Percentiles rank a stretch among this genome's conserved stretches.
These are phyloP conservation scores for Tolypocladium ovalisporum DNA, from an alignment of 2,329 filamentous ascomycete genomes.

Conservation along the genomic window DNA sequence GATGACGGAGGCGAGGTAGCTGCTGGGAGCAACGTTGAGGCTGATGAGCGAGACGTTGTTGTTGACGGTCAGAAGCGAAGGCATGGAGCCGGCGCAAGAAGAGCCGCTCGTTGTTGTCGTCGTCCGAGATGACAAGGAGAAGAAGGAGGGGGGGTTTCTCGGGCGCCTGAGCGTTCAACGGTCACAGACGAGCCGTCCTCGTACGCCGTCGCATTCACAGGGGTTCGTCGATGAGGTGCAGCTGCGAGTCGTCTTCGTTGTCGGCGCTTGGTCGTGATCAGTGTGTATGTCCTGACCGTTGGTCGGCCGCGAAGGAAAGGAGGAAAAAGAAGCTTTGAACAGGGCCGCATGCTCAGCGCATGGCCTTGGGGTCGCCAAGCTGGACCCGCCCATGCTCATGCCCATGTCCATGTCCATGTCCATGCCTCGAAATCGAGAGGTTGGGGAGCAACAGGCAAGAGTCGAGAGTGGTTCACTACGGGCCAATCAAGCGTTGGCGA, in stretches of 20 bases:
- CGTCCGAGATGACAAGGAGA: no score
- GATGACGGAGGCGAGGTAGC: constrained; percentile 41
- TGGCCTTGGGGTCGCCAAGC: not conserved
- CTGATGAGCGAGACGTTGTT: constrained; percentile 51
- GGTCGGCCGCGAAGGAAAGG: no score
- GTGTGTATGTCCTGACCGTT: not conserved
- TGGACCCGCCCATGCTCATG: not conserved
- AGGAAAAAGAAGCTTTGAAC: not conserved
- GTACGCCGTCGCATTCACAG: not conserved
- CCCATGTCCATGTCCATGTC: not conserved
- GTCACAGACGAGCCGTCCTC: not conserved
- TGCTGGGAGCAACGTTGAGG: constrained; percentile 46
- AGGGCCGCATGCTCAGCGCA: not conserved
- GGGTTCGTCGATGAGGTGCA: not conserved
- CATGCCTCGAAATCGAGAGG: constrained; percentile 5
- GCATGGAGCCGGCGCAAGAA: constrained; percentile 30
- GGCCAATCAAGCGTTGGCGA: constrained; percentile 2
- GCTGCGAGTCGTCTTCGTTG: not conserved
- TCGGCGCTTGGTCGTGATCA: not conserved
- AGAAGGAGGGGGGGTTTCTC: not conserved
- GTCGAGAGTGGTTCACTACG: not conserved
- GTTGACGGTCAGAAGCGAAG: constrained; percentile 48
- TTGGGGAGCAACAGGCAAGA: constrained; percentile 4
- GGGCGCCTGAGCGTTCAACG: not conserved
- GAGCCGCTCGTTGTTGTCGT: constrained; percentile 1